Evolutionary conservation across 2,329 filamentous ascomycete genomes (phyloP), one percentile per base, ranked within the genome.

Genomic region (Paecilomyces sp.): DNA sequence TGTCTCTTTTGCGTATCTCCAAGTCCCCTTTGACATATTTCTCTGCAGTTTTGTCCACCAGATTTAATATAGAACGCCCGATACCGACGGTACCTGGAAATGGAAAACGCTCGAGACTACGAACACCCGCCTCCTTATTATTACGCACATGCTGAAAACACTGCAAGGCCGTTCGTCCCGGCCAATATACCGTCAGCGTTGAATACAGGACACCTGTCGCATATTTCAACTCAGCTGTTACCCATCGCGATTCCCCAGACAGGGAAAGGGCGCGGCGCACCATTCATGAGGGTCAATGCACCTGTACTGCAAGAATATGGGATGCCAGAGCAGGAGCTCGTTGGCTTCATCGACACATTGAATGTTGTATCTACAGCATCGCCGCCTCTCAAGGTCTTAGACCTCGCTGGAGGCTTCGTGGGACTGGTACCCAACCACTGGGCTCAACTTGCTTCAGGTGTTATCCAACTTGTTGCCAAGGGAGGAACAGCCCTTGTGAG

Each of bases 301-400:
- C 58, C 60, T 3, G 18, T 7, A 4, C 61, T 64, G 5, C 24
- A 12, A 6, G 22, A 11, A 7, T 57, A 64, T 54, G 36, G 56
- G 18, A 61, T 64, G 8, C 4, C 58, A 24, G 55, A 58, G 30
- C 22, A 41, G 5, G 54, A 62, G 2, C 63, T 64, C 31, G 41
- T 63, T n/a, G 59, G 54, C 2, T 64, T 64, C 34, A 60, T 64
- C 24, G 63, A 64, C 57, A 62, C 57, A 9, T 50, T 63, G 1
- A 25, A 28, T n/a, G 56, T 64, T 2, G 63, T 60, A 1, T 60
- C 54, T 28, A 58, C 61, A 7, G 59, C 59, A 18, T 56, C 59
- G 2, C 61, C 63, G 3, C 52, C 60, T 6, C 57, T 64, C 51
- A 36, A 58, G 53, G 57, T 52, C 6, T 28, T 58, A 7, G 51